phyloP scores from a whole-genome alignment of 768 basidiomycete genomes.

The Lactarius vividus region DNA sequence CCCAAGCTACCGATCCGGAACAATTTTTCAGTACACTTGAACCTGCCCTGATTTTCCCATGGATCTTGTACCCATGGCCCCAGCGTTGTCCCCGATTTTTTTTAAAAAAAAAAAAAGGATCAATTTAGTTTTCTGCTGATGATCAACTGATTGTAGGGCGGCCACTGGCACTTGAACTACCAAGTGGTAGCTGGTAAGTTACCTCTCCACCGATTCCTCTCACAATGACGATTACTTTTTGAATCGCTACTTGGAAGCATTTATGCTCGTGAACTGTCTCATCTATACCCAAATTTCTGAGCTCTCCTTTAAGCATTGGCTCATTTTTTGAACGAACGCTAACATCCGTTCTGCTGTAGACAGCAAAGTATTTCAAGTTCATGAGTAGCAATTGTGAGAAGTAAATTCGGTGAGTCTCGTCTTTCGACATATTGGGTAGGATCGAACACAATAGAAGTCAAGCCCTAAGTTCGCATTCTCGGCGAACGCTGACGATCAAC shows the following conservation, averaged over 20 bases:
- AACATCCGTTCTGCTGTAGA: constrained; percentile 1
- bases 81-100: neutral
- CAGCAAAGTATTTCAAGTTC: neutral
- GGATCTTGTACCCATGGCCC: neutral
- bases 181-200: neutral
- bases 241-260: constrained; percentile 50
- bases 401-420: constrained; percentile 38
- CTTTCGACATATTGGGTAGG: constrained; percentile 32
- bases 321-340: neutral
- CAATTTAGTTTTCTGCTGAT: neutral
- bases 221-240: neutral
- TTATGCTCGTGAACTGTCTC: constrained; percentile 61
- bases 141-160: neutral
- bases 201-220: neutral
- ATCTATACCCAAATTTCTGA: constrained; percentile 47
- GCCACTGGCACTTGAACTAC: too few species aligned
- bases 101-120: neutral
- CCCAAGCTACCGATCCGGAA: too few species aligned
- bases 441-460: constrained; percentile 89
- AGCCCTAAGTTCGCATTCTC: constrained; percentile 73
- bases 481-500: constrained; percentile 63
- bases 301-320: constrained; percentile 18
- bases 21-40: too few species aligned
- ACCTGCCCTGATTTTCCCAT: too few species aligned
- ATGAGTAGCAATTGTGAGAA: too few species aligned